Base-by-base conservation (phyloP, 2,329 filamentous ascomycete genomes). In the Alternaria metachromatica region DNA sequence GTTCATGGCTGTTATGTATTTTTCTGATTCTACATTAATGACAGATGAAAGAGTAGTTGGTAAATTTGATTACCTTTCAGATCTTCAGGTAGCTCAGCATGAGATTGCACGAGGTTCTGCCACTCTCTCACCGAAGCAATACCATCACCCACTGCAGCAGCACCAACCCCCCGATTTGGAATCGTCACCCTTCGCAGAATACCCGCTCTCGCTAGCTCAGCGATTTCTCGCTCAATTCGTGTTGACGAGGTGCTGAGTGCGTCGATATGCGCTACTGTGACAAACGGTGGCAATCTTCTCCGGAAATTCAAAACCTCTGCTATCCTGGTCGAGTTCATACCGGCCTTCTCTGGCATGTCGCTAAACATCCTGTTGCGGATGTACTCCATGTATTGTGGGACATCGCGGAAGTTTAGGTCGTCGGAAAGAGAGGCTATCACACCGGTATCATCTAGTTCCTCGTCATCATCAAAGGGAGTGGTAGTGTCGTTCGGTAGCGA, bases 241-340 rank as follows among this genome's bases (percentile, higher is more conserved):
- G 90, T 92, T 2, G 90, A 87, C 3, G 87, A 88, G 10, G 80
- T 80, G 48, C 91, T 83, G 2, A 93, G 78, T 2, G 89, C 86
- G 65, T 90, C 87, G 7, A 94, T 76, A 74, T 94, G 91, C 2
- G 88, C 86, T 20, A 89, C 78, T 0, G 88, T 90, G 6, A 91
- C 87, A 21, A 93, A 82, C 0, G 88, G 88, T 10, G 92, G 89
- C 43, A 92, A 77, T 13, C 79, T 79, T 30, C 78, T 80, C 18
- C 90, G 84, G 73, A 87, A 89, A 65, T 89, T 87, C 56, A 93
- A 82, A 15, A 91, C 80, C 71, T 90, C 87, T 3, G 89, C 83
- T 13, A 89, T 88, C 11, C 89, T 84, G 20, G 85, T 86, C 6
- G 88, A 89, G 69, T 84, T 87, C 85, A 93, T 88, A 21, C 90